phyloP scores from a whole-genome alignment of 1,284 basidiomycete species.

The Ganoderma multipileum region DNA sequence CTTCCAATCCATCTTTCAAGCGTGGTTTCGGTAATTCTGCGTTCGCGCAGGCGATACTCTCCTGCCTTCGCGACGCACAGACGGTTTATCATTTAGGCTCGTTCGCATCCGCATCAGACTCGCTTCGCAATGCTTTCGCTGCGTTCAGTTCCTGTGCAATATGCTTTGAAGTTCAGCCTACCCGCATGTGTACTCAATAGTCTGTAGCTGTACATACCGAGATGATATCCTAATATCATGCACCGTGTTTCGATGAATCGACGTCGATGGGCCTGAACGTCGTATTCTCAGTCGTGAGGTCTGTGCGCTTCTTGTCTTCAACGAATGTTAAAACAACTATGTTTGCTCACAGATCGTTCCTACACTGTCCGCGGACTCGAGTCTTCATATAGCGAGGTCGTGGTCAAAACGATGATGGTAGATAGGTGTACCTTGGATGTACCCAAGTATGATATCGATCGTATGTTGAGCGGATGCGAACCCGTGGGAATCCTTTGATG shows the following conservation, averaged over 20 bases:
- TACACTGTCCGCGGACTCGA: no score
- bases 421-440: no score
- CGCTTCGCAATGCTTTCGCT: background rate
- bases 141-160: background rate
- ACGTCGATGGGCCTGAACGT: no score
- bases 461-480: no score
- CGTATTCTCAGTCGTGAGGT: no score
- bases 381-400: no score
- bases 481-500: no score
- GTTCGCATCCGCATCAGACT: background rate
- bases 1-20: background rate
- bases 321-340: no score
- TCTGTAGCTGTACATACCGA: background rate
- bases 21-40: background rate
- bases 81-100: background rate
- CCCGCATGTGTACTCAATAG: background rate
- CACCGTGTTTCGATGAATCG: background rate
- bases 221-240: slow-evolving; percentile 2
- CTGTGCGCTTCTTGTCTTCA: no score
- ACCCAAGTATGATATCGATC: no score
- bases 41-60: background rate
- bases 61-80: background rate
- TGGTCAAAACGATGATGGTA: no score
- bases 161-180: background rate
- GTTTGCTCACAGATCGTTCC: no score